A percentile compares a stretch with the other conserved stretches of the same genome.
Evolutionary conservation across 805 yeast genomes (phyloP).

Genomic region (Teunomyces funiuensis): DNA sequence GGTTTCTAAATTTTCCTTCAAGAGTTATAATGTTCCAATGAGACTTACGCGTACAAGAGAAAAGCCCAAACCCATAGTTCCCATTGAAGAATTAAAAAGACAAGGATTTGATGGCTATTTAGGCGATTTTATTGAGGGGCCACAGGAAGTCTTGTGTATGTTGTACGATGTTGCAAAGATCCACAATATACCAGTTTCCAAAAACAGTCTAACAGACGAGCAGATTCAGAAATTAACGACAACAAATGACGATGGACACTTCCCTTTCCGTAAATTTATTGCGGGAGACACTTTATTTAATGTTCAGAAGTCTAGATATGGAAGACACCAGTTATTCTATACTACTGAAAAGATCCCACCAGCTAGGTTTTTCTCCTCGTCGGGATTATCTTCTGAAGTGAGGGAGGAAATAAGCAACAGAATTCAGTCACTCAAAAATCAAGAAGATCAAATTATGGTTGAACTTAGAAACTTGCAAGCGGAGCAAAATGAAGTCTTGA

Average conservation of each 20-base stretch:
- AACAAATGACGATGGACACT: conserved; percentile 38
- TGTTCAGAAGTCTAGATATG: conserved; percentile 61
- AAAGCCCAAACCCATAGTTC: conserved; percentile 20
- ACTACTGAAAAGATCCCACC: conserved; percentile 33
- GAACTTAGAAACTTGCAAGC: conserved; percentile 17
- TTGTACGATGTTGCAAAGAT: conserved; percentile 54
- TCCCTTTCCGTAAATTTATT: conserved; percentile 56
- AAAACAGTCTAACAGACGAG: conserved; percentile 40
- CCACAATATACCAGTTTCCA: conserved; percentile 62
- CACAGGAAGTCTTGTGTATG: conserved; percentile 68
- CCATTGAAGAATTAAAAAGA: conserved; percentile 32
- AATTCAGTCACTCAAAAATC: conserved; percentile 12
- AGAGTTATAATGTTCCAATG: conserved; percentile 50
- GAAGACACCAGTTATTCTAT: conserved; percentile 52
- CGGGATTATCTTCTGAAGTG: conserved; percentile 32
- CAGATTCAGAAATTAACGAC: conserved; percentile 38
- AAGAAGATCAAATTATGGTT: conserved; percentile 12
- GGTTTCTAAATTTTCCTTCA: conserved; percentile 40
- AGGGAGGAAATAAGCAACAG: conserved; percentile 13
- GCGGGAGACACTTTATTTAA: conserved; percentile 56
- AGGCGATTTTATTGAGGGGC: conserved; percentile 71
- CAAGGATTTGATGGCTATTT: conserved; percentile 82
- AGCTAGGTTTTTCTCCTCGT: conserved; percentile 30
- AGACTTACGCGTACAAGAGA: conserved; percentile 41
- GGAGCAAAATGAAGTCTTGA: conserved; percentile 15